Evolutionary conservation across 495 filamentous ascomycete species (phyloP).

Genomic region (Echria macrotheca): DNA sequence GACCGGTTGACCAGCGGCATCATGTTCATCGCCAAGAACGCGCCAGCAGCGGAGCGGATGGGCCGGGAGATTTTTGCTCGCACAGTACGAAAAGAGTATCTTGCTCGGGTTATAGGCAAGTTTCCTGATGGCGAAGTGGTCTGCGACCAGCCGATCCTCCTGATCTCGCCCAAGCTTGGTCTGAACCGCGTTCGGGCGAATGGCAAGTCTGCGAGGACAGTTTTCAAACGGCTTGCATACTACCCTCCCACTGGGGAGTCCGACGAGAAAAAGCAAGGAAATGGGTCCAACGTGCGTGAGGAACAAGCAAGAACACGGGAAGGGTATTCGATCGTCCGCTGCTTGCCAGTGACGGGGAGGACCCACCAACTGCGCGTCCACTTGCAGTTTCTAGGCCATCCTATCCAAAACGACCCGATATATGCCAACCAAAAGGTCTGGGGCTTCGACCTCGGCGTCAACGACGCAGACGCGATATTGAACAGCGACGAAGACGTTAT

Average conservation of each 20-base stretch:
- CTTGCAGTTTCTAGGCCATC: constrained; percentile 88
- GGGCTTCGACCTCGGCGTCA: constrained; percentile 68
- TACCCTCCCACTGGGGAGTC: constrained; percentile 51
- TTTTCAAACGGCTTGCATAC: constrained; percentile 85
- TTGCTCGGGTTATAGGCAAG: constrained; percentile 83
- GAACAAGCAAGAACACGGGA: not conserved
- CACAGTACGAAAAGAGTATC: constrained; percentile 86
- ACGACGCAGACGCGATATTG: constrained; percentile 56
- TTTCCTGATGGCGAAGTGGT: constrained; percentile 81
- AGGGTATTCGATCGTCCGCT: constrained; percentile 92
- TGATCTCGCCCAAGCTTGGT: constrained; percentile 90
- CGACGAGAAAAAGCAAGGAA: not conserved
- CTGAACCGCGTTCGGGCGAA: constrained; percentile 89
- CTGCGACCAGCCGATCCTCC: constrained; percentile 89
- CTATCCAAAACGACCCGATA: constrained; percentile 94
- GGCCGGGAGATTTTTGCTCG: constrained; percentile 63
- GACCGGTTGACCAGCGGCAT: constrained; percentile 90
- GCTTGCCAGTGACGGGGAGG: constrained; percentile 84
- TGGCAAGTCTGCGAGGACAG: constrained; percentile 81
- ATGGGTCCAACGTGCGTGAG: not conserved
- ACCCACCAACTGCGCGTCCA: constrained; percentile 96
- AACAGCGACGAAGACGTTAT: constrained; percentile 87
- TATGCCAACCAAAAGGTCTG: constrained; percentile 93
- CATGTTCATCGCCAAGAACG: constrained; percentile 92
- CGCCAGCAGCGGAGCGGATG: constrained; percentile 72